Conservation (phyloP, 495 filamentous ascomycete genomes). For the Penicillium mononematosum region DNA sequence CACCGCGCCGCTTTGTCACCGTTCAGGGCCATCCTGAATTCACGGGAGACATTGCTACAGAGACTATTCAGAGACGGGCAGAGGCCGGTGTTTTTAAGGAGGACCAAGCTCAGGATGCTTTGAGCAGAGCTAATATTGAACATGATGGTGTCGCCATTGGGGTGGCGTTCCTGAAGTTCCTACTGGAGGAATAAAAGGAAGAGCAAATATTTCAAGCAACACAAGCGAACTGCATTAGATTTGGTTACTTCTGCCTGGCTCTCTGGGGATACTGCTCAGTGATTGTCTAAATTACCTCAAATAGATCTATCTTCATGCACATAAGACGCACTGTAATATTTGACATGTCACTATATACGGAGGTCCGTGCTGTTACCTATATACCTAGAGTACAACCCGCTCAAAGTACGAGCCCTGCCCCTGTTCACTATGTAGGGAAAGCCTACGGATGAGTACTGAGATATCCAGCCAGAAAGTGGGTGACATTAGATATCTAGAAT, state of each 20-base stretch:
- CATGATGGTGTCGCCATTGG: conserved; percentile 77
- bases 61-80: conserved; percentile 63
- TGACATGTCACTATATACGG: neutral
- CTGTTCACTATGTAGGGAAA: neutral
- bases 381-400: neutral
- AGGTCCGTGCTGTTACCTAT: neutral
- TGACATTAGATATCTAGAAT: neutral
- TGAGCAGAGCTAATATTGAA: conserved; percentile 58
- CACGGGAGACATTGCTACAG: conserved; percentile 66
- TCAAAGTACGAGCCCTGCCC: neutral
- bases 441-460: neutral
- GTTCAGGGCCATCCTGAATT: conserved; percentile 95
- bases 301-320: neutral
- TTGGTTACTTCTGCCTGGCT: neutral
- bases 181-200: conserved; percentile 52
- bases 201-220: neutral
- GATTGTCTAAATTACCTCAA: neutral
- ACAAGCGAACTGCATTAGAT: neutral
- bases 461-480: neutral
- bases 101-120: conserved; percentile 61
- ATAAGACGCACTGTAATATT: neutral
- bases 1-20: conserved; percentile 62
- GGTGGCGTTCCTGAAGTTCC: conserved; percentile 68
- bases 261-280: neutral
- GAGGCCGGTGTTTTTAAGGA: conserved; percentile 63